These are phyloP conservation scores for Penicillium antarcticum DNA, from an alignment of 495 filamentous ascomycete genomes.

Conservation along the genomic window DNA sequence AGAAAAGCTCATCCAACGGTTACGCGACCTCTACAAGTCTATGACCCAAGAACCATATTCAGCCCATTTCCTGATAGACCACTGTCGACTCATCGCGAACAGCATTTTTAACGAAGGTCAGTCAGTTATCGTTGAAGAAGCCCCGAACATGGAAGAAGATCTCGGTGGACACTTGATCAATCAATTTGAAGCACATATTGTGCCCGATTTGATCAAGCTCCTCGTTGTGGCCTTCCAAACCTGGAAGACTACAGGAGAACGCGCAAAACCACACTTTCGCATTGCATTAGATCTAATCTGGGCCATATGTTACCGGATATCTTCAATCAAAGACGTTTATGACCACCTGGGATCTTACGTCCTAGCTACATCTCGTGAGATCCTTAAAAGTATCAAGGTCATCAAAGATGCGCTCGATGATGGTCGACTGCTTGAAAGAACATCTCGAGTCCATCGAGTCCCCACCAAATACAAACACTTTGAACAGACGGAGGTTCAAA, in stretches of 20 bases:
- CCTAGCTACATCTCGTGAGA: background rate
- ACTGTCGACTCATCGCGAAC: slow-evolving; percentile 1
- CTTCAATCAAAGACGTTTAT: background rate
- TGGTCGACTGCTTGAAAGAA: background rate
- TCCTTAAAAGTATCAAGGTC: background rate
- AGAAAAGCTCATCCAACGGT: background rate
- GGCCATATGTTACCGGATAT: slow-evolving; percentile 9
- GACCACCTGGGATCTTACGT: background rate
- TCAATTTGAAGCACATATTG: slow-evolving; percentile 21
- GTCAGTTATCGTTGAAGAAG: slow-evolving; percentile 1
- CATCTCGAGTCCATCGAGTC: background rate
- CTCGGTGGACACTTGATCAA: slow-evolving; percentile 6
- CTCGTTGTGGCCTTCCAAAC: slow-evolving; percentile 19
- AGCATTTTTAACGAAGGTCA: slow-evolving; percentile 2
- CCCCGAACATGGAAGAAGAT: background rate
- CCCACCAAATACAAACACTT: background rate
- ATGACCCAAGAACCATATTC: background rate
- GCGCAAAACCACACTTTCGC: slow-evolving; percentile 4
- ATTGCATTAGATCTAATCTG: slow-evolving; percentile 12
- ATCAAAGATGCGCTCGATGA: slow-evolving; percentile 3
- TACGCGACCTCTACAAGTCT: background rate
- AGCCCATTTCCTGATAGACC: background rate
- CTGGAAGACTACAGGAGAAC: slow-evolving; percentile 3
- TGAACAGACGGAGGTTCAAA: background rate
- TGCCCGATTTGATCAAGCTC: slow-evolving; percentile 20